phyloP scores from a whole-genome alignment of 768 basidiomycete genomes.

The Tephrocybe sp. region DNA sequence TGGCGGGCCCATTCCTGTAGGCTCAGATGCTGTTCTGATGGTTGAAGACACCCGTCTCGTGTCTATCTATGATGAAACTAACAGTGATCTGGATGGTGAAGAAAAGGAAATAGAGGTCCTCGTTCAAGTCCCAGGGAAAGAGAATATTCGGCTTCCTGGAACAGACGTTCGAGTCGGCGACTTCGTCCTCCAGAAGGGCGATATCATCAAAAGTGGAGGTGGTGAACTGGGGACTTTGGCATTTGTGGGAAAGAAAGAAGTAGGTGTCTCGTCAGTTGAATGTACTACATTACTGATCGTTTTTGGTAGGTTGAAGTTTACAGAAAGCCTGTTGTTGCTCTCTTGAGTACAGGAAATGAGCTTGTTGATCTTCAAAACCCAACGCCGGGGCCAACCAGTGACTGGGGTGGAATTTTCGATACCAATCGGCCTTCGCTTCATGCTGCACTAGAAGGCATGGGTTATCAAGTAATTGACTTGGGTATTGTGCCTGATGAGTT shows the following conservation, averaged over 20 bases:
- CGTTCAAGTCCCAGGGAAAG: slow-evolving; percentile 56
- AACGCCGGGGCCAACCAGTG: slow-evolving; percentile 26
- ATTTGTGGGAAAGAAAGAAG: slow-evolving; percentile 76
- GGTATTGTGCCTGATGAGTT: slow-evolving; percentile 80
- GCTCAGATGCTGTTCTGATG: slow-evolving; percentile 84
- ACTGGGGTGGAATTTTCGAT: slow-evolving; percentile 79
- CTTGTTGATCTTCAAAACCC: slow-evolving; percentile 60
- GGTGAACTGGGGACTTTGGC: slow-evolving; percentile 84
- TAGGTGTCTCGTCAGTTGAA: slow-evolving; percentile 25
- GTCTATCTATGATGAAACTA: slow-evolving; percentile 42
- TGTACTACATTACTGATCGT: neutral
- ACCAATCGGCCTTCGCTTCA: slow-evolving; percentile 83
- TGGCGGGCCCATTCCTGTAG: slow-evolving; percentile 75
- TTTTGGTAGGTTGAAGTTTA: slow-evolving; percentile 60
- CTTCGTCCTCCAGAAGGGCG: slow-evolving; percentile 60
- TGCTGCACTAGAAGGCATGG: slow-evolving; percentile 68
- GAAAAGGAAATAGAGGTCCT: slow-evolving; percentile 73
- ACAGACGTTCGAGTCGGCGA: slow-evolving; percentile 74
- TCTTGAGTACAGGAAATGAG: slow-evolving; percentile 89
- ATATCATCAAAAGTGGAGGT: slow-evolving; percentile 61
- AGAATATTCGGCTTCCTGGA: slow-evolving; percentile 74
- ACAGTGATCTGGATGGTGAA: slow-evolving; percentile 46
- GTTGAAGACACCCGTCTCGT: slow-evolving; percentile 86
- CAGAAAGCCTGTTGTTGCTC: slow-evolving; percentile 72
- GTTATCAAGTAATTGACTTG: slow-evolving; percentile 76